Conservation (phyloP, 2,329 filamentous ascomycete genomes). For the Diaporthe vaccinii region DNA sequence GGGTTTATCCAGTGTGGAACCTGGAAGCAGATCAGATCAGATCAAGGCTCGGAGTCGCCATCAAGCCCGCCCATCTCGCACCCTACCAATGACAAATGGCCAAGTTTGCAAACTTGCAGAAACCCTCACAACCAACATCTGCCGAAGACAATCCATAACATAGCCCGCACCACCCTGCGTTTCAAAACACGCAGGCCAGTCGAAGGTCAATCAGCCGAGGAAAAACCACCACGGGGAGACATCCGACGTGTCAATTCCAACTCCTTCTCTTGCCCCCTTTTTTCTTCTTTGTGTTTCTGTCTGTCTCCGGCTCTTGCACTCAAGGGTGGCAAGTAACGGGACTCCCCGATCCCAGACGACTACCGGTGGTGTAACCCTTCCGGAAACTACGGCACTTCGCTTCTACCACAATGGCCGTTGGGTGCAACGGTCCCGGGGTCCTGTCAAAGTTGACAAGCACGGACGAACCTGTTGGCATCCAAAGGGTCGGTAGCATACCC, state of each 20-base stretch:
- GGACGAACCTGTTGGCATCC: not conserved
- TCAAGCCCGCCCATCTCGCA: not conserved
- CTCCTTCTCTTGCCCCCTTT: not conserved
- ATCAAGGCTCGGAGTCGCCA: slow-evolving; percentile 6
- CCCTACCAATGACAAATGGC: slow-evolving; percentile 11
- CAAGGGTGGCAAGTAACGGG: not conserved
- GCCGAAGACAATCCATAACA: slow-evolving; percentile 24
- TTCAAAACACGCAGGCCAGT: slow-evolving; percentile 23
- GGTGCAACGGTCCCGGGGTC: not conserved
- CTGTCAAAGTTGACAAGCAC: slow-evolving; percentile 22
- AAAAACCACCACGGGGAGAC: slow-evolving; percentile 1
- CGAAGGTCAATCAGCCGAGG: slow-evolving; percentile 5
- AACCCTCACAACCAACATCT: not conserved
- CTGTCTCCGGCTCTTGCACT: not conserved
- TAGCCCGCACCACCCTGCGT: slow-evolving; percentile 11
- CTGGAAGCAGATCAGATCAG: slow-evolving; percentile 10
- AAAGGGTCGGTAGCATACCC: not conserved
- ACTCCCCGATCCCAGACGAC: not conserved
- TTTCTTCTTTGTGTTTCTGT: not conserved
- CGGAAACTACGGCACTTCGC: not conserved
- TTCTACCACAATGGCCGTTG: not conserved
- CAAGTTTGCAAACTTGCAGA: not conserved
- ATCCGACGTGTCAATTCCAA: slow-evolving; percentile 18
- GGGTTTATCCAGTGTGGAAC: not conserved
- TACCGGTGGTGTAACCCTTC: not conserved